phyloP scores from a whole-genome alignment of 306 rosid species.

The Vigna hirtella region DNA sequence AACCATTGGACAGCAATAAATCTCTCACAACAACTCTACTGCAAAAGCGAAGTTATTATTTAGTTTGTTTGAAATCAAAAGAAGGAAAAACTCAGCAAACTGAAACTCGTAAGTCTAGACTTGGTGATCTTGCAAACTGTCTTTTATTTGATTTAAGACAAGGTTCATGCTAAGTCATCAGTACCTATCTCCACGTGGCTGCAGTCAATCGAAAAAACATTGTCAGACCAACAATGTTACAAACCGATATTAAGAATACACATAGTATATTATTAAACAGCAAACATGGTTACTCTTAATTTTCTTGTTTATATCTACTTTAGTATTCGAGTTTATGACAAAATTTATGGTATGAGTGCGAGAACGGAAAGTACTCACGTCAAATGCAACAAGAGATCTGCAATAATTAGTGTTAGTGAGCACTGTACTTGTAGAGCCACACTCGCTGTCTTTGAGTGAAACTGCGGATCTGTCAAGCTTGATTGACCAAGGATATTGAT shows the following conservation, averaged over 20 bases:
- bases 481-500: conserved; percentile 77
- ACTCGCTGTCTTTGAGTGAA: conserved; percentile 83
- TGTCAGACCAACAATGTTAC: conserved; percentile 32
- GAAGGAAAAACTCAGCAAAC: conserved; percentile 33
- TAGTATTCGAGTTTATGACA: background rate
- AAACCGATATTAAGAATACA: background rate
- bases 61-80: conserved; percentile 10
- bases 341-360: conserved; percentile 13
- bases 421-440: conserved; percentile 83
- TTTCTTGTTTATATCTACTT: conserved; percentile 1
- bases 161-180: conserved; percentile 51
- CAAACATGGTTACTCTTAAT: background rate
- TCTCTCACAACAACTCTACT: conserved; percentile 38
- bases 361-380: conserved; percentile 59
- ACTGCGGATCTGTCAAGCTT: conserved; percentile 79
- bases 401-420: conserved; percentile 72
- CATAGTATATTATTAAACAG: background rate
- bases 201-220: conserved; percentile 48
- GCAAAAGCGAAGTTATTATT: conserved; percentile 36
- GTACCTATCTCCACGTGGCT: conserved; percentile 72
- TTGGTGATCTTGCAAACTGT: conserved; percentile 2
- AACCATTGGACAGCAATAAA: conserved; percentile 40
- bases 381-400: conserved; percentile 70
- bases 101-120: conserved; percentile 36
- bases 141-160: conserved; percentile 3